A percentile compares a stretch with the other conserved stretches of the same genome.
Conservation (phyloP, 78 protist species). For the Polysphondylium violaceum region DNA sequence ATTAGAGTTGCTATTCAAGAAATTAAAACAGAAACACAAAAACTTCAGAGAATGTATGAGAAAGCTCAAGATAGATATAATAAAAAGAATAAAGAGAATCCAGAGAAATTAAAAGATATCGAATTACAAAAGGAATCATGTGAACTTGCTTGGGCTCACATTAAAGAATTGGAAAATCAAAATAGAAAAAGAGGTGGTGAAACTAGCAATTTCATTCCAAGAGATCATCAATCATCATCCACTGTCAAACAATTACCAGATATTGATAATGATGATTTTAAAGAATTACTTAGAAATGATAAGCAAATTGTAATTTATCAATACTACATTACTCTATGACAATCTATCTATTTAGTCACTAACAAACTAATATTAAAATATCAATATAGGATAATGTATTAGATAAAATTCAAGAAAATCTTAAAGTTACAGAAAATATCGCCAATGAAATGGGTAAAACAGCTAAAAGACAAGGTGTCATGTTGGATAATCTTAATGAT, state of each 20-base stretch:
- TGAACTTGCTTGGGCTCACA: constrained; percentile 47
- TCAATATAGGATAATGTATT: constrained; percentile 25
- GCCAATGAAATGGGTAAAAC: constrained; percentile 61
- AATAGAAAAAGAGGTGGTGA: constrained; percentile 75
- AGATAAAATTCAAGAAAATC: neutral
- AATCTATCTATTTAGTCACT: neutral
- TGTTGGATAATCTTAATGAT: constrained; percentile 34
- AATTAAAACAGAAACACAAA: constrained; percentile 37
- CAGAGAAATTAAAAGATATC: constrained; percentile 43
- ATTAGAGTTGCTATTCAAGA: constrained; percentile 42
- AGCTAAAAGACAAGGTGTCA: constrained; percentile 50
- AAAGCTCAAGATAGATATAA: constrained; percentile 57
- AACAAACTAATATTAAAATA: neutral
- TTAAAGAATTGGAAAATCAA: constrained; percentile 37
- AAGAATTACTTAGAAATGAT: constrained; percentile 52
- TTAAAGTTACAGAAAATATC: constrained; percentile 22
- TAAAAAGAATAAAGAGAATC: constrained; percentile 50
- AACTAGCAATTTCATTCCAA: constrained; percentile 23
- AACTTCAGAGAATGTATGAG: constrained; percentile 64
- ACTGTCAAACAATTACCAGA: constrained; percentile 50
- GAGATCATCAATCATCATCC: neutral
- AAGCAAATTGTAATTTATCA: constrained; percentile 15
- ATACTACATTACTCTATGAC: neutral
- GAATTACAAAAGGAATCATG: constrained; percentile 40
- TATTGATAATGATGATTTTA: constrained; percentile 71